These are phyloP conservation scores for Cardiosporidium cionae DNA, from an alignment of 169 alveolate genomes.

Conservation along the genomic window DNA sequence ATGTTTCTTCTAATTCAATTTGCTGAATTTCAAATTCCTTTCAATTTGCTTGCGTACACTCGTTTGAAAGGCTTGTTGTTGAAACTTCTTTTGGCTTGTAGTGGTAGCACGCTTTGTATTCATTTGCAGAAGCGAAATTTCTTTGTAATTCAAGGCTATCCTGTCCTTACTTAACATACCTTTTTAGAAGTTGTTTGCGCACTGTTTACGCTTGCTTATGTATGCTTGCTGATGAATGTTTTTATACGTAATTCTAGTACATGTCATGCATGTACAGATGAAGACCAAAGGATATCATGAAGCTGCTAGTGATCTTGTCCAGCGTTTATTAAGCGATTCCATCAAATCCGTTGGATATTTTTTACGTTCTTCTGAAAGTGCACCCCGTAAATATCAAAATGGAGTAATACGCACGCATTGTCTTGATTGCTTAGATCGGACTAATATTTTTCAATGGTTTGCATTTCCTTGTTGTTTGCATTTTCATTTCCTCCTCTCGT, in stretches of 20 bases:
- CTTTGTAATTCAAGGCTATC: not conserved
- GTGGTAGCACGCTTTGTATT: not conserved
- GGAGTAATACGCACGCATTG: constrained; percentile 95
- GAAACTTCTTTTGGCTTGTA: not conserved
- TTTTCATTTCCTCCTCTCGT: not conserved
- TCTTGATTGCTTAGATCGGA: constrained; percentile 92
- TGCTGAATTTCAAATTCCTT: too few relatives aligned
- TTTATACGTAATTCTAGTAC: not conserved
- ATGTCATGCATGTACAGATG: not conserved
- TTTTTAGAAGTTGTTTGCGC: too few relatives aligned
- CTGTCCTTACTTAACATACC: too few relatives aligned
- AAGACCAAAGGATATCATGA: constrained; percentile 18
- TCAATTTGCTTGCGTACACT: not conserved
- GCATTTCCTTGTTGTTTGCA: too few relatives aligned
- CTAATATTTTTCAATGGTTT: constrained; percentile 90
- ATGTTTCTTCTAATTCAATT: too few relatives aligned
- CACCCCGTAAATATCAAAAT: constrained; percentile 47
- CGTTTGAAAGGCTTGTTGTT: not conserved
- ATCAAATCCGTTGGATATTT: constrained; percentile 7
- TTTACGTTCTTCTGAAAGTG: constrained; percentile 3
- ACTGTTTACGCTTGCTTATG: too few relatives aligned
- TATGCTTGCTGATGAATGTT: too few relatives aligned
- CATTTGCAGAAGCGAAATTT: not conserved
- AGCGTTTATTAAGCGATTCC: not conserved
- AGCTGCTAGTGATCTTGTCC: constrained; percentile 14